Percentiles rank a stretch among this genome's conserved stretches.
Conservation (phyloP, 495 filamentous ascomycete genomes). For the Xylaria intraflava region DNA sequence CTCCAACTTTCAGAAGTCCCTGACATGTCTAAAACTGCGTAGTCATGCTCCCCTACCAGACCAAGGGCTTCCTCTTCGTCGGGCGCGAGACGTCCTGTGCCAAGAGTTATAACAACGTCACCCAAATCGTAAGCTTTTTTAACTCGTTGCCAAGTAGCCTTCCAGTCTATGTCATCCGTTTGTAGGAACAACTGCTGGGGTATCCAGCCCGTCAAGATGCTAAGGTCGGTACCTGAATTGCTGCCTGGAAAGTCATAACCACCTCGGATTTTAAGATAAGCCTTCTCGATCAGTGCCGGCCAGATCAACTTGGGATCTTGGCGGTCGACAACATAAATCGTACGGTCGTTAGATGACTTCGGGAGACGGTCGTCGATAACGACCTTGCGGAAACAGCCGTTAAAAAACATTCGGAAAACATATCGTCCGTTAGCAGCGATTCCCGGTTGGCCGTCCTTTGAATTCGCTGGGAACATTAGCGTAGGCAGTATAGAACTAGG, state of each 20-base stretch:
- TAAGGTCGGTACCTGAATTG: slow-evolving; percentile 90
- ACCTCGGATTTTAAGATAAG: slow-evolving; percentile 92
- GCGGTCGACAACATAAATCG: slow-evolving; percentile 82
- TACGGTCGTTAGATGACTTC: slow-evolving; percentile 59
- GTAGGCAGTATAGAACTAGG: slow-evolving; percentile 47
- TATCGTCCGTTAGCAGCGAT: slow-evolving; percentile 80
- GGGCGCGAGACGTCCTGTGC: slow-evolving; percentile 71
- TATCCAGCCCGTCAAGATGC: slow-evolving; percentile 90
- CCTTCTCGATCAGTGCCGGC: slow-evolving; percentile 95
- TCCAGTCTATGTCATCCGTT: slow-evolving; percentile 66
- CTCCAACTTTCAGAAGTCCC: slow-evolving; percentile 53
- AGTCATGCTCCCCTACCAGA: slow-evolving; percentile 84
- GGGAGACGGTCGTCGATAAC: slow-evolving; percentile 90
- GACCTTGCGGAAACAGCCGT: slow-evolving; percentile 83
- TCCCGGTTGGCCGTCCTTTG: slow-evolving; percentile 43
- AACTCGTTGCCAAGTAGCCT: slow-evolving; percentile 72
- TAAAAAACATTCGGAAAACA: slow-evolving; percentile 86
- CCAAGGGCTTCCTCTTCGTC: slow-evolving; percentile 74
- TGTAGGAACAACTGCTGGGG: slow-evolving; percentile 92
- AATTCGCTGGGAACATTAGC: slow-evolving; percentile 67
- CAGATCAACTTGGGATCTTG: slow-evolving; percentile 70
- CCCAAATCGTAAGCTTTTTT: slow-evolving; percentile 65
- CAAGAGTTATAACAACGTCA: slow-evolving; percentile 82
- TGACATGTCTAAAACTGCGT: slow-evolving; percentile 79
- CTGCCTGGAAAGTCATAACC: slow-evolving; percentile 99